phyloP scores from a whole-genome alignment of 2,329 filamentous ascomycete species.

The Penicillium sp. region DNA sequence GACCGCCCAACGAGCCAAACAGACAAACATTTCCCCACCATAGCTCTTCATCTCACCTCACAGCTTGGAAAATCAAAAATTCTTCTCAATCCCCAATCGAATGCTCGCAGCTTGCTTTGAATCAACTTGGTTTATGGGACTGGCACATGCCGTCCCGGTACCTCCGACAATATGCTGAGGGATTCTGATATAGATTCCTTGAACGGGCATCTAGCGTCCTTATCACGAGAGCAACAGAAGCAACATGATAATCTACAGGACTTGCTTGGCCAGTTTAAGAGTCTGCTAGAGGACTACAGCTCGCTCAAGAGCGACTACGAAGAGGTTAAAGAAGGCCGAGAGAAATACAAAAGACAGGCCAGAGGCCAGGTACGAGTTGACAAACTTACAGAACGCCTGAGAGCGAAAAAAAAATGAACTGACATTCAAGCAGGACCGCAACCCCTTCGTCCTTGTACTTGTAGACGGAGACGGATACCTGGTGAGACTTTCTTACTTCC shows the following conservation, averaged over 20 bases:
- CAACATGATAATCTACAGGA: constrained; percentile 32
- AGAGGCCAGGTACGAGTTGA: constrained; percentile 39
- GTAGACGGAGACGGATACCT: constrained; percentile 63
- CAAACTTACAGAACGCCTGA: neutral
- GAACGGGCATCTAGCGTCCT: constrained; percentile 16
- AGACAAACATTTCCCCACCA: constrained; percentile 10
- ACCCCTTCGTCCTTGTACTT: constrained; percentile 60
- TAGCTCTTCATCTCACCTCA: constrained; percentile 3
- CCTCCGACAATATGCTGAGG: constrained; percentile 19
- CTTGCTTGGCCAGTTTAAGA: constrained; percentile 42
- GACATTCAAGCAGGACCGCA: constrained; percentile 42
- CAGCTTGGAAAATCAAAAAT: neutral
- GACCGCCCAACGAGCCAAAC: constrained; percentile 5
- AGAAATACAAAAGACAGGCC: constrained; percentile 56
- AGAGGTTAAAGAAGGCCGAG: constrained; percentile 53
- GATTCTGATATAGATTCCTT: constrained; percentile 29
- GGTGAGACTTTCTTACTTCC: constrained; percentile 13
- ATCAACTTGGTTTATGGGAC: constrained; percentile 12
- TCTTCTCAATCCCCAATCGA: constrained; percentile 2
- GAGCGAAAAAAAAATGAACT: neutral
- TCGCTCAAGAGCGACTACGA: constrained; percentile 58
- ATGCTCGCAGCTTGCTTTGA: constrained; percentile 9
- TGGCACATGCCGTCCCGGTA: constrained; percentile 21
- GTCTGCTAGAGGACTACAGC: constrained; percentile 55
- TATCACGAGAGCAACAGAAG: constrained; percentile 26